Evolutionary conservation across 2,329 filamentous ascomycete species (phyloP), one percentile per base, ranked within the genome.

Genomic region (Apiospora aurea): DNA sequence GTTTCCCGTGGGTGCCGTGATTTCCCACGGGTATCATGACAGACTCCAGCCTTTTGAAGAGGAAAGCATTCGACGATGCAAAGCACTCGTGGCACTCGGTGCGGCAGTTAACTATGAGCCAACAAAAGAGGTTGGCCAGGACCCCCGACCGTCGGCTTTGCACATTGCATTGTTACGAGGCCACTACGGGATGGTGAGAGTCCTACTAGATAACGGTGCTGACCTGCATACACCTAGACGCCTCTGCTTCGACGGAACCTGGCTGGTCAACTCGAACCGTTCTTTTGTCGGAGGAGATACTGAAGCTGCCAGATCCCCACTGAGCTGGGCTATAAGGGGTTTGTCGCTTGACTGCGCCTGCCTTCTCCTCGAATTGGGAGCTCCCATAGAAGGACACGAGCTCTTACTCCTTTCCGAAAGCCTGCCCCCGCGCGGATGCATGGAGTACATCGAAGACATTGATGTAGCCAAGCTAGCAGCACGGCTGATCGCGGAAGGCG

Each of bases 161-260:
- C 66, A 68, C 66, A 34, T 68, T 34, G 66, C 66, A 29, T 47
- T 43, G 2, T 18, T 44, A 4, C 1, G 7, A 1, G 24, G 14
- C 14, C 6, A 47, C 13, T 0, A 2, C 10, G 43, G 47, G 8
- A 13, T 4, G 11, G 2, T 44, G 4, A 5, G 0, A 4, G 18
- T 2, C 21, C 24, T 68, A 1, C 1, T 68, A 3, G 1, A 6
- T 1, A 21, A 21, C 4, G 43, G 66, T 8, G 13, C 41, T n/a
- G 2, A 29, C 4, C n/a, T 16, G 3, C 43, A 68, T 24, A 16
- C 38, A 47, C 43, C 66, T 29, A 41, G 41, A 46, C 13, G 43
- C 0, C 7, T 68, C 43, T 26, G 11, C 41, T 11, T 68, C 11
- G 43, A 34, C 6, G 26, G 44, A 10, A 18, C 1, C 14, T 29